Base-by-base conservation (phyloP, 164 flowering plant species). In the Umbilicus rupestris region DNA sequence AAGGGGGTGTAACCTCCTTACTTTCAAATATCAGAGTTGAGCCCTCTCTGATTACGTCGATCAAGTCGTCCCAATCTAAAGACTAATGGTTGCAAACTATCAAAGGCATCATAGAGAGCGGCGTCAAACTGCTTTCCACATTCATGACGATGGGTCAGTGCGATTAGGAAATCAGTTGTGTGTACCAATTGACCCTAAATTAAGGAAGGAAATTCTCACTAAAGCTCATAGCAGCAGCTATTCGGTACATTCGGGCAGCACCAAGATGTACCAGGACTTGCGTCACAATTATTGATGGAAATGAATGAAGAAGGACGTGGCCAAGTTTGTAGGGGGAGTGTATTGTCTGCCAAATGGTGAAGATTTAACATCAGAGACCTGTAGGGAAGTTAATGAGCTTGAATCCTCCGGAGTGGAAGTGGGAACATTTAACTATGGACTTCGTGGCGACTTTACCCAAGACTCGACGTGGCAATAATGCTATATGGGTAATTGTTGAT, bases 351-450 rank as follows among this genome's bases (percentile, higher is more conserved):
- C 66, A 64, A 19, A 26, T 39, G 19, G 50, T 64, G 4, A 42
- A 64, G 7, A 42, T 24, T 19, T 47, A 63, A 26, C 66, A 63
- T 63, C 66, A 63, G 6, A 63, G 11, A 3, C 66, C 46, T 5
- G 66, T 28, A 39, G 66, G 20, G 2, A 45, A 45, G 5, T 45
- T 45, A 5, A 15, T 15, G 49, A 45, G n/a, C 17, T 45, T 45
- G 49, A n/a, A 45, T n/a, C 19, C 37, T 7, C 37, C 37, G 4
- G n/a, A 2, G 29, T 3, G n/a, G n/a, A n/a, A n/a, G n/a, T n/a
- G n/a, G n/a, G n/a, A n/a, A n/a, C n/a, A n/a, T n/a, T n/a, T n/a
- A 4, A 28, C 42, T 17, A 63, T 39, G 66, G 26, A 39, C 20
- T 63, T 63, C 6, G 66, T 39, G 1, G 22, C 16, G 3, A 33